Evolutionary conservation across 805 yeast genomes (phyloP).

Genomic region (Priceomyces castillae): DNA sequence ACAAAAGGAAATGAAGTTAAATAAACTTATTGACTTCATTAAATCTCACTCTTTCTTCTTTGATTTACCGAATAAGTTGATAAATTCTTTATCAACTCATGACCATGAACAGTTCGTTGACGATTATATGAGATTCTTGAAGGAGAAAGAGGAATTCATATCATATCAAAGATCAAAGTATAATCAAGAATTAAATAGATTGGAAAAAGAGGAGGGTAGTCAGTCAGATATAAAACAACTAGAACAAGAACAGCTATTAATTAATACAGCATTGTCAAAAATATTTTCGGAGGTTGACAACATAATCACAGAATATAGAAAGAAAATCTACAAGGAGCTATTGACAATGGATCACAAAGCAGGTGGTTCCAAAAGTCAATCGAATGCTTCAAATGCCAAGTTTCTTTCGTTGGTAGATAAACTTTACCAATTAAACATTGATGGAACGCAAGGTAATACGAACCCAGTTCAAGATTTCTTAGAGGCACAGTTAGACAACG

Average conservation of each 20-base stretch:
- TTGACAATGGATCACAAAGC: slow-evolving; percentile 38
- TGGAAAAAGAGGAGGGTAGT: slow-evolving; percentile 11
- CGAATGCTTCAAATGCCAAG: slow-evolving; percentile 20
- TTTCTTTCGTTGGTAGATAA: slow-evolving; percentile 40
- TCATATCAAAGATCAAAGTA: slow-evolving; percentile 8
- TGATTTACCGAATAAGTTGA: slow-evolving; percentile 33
- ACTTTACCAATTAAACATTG: slow-evolving; percentile 27
- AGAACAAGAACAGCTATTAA: slow-evolving; percentile 23
- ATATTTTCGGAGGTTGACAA: slow-evolving; percentile 32
- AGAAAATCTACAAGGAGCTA: slow-evolving; percentile 34
- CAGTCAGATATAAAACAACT: slow-evolving; percentile 12
- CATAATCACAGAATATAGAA: slow-evolving; percentile 34
- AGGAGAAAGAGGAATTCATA: slow-evolving; percentile 21
- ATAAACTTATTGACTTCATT: slow-evolving; percentile 35
- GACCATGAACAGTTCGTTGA: slow-evolving; percentile 37
- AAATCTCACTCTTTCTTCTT: slow-evolving; percentile 31
- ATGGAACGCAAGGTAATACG: slow-evolving; percentile 16
- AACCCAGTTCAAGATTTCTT: slow-evolving; percentile 38
- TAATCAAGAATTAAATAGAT: slow-evolving; percentile 9
- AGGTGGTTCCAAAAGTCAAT: slow-evolving; percentile 9
- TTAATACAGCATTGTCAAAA: slow-evolving; percentile 28
- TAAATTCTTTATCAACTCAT: slow-evolving; percentile 24
- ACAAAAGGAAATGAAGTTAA: slow-evolving; percentile 31
- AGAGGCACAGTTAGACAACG: slow-evolving; percentile 26
- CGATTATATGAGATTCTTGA: slow-evolving; percentile 29